Evolutionary conservation across 2,329 filamentous ascomycete genomes (phyloP).

Genomic region (Colletotrichum sp.): DNA sequence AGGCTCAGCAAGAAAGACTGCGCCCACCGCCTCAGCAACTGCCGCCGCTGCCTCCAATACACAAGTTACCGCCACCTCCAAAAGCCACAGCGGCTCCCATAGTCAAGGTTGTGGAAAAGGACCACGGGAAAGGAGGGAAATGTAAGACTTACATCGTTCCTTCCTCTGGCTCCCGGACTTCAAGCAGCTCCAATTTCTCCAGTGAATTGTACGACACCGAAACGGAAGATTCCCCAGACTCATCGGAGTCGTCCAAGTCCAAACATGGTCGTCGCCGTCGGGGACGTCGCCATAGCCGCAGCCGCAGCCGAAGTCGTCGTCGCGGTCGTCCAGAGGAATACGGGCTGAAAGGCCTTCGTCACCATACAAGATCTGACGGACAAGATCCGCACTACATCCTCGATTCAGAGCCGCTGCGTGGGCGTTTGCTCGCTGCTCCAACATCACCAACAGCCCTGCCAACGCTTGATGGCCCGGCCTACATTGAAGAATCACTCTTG

Average conservation of each 20-base stretch:
- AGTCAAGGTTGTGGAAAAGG: slow-evolving; percentile 2
- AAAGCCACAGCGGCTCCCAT: neutral
- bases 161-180: slow-evolving; percentile 22
- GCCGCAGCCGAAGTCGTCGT: slow-evolving; percentile 10
- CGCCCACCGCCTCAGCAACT: neutral
- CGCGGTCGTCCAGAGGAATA: slow-evolving; percentile 19
- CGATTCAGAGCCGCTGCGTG: neutral
- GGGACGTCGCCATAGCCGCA: neutral
- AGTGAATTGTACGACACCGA: neutral
- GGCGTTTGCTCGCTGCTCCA: neutral
- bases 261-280: neutral
- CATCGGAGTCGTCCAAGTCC: slow-evolving; percentile 22
- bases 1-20: neutral
- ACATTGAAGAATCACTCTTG: neutral
- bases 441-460: neutral
- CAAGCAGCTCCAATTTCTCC: neutral
- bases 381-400: slow-evolving; percentile 1
- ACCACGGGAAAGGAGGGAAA: slow-evolving; percentile 6
- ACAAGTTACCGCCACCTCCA: neutral
- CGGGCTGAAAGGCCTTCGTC: slow-evolving; percentile 11
- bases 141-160: neutral
- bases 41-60: neutral
- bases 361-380: slow-evolving; percentile 1
- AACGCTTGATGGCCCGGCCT: neutral
- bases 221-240: slow-evolving; percentile 19